Base-by-base conservation (phyloP, 2,329 filamentous ascomycete species). In the Aspergillus unguis region DNA sequence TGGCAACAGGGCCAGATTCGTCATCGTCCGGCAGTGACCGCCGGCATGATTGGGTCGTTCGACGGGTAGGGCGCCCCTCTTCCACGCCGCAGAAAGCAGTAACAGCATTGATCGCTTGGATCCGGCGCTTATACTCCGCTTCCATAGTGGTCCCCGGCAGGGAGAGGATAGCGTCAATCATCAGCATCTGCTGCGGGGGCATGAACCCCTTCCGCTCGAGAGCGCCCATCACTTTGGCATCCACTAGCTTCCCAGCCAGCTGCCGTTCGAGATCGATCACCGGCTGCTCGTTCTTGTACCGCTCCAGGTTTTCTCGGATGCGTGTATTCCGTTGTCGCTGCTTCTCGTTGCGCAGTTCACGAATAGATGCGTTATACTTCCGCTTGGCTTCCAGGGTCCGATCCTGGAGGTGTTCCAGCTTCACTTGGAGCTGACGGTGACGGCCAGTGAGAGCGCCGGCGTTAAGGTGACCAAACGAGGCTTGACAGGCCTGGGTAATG, bases 11-110 rank as follows among this genome's bases (percentile, higher is more conserved):
- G n/a, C 9, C n/a, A 35, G 32, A 35, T 35, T 52, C 0, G 71
- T 75, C 8, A 78, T 62, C 6, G 75, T 78, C 7, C 85, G 69
- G 80, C 80, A 85, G 5, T 66, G 62, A 41, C 42, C 50, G 54
- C 36, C 44, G 17, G 52, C 38, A n/a, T 31, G 58, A 51, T 44
- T 56, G 45, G 25, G 29, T 57, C 2, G 9, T 25, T 46, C 9
- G 29, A 48, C 9, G 29, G 3, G 40, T 65, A 42, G 54, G 62
- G 40, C 50, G 41, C 25, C 62, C 60, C 50, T 68, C 62, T 58
- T 65, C 57, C 43, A 58, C 50, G 56, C 54, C 48, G 57, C 2
- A 11, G 9, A 35, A 35, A 33, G 3, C 31, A 5, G 31, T 62
- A 26, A 62, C 54, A 23, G 56, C 54, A 58, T 66, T 63, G 28